Base-by-base conservation (phyloP, 371 early-diverging fungal genomes). In the Rhizopus sp. region DNA sequence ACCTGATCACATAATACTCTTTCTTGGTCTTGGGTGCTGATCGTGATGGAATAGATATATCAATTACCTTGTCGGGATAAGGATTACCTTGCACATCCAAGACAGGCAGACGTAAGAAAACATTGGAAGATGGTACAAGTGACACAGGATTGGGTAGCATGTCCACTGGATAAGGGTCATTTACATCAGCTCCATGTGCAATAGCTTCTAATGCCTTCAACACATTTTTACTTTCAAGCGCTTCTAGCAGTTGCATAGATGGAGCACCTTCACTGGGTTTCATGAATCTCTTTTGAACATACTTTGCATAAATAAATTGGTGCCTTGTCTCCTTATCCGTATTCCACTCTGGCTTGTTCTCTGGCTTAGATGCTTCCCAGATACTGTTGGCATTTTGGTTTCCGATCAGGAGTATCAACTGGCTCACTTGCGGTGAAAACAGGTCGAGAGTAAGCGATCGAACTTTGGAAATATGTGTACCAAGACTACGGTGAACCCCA, bases 401-500 rank as follows among this genome's bases (percentile, higher is more conserved):
- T 12, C 88, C 85, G 15, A 84, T 65, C 3, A 80, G 48, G 0
- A 64, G 69, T 42, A 87, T 56, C 30, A 85, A 56, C 13, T 74
- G 75, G 38, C 78, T 64, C 9, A 82, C 70, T 33, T 85, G 84
- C 31, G 76, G 78, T 5, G 86, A 84, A 65, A 82, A 87, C 45
- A 69, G 84, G 60, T 96, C 96, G 33, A 96, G 78, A 7, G 82
- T 84, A 37, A 94, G 75, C 0, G 93, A 93, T 50, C 91, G 84
- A 15, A 94, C 88, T 60, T 93, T 93, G 57, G 89, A 88, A 17
- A 94, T 83, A 50, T 94, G 93, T 6, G 92, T 88, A 0, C 99
- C 99, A 17, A 96, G 72, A 23, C 95, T 90, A 56, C 99, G 87
- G 68, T 99, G 98, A 35, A 92, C 85, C 4, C 98, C 96, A 39